Conservation (phyloP, 768 basidiomycete species). For the Boletus vinaceobasis region DNA sequence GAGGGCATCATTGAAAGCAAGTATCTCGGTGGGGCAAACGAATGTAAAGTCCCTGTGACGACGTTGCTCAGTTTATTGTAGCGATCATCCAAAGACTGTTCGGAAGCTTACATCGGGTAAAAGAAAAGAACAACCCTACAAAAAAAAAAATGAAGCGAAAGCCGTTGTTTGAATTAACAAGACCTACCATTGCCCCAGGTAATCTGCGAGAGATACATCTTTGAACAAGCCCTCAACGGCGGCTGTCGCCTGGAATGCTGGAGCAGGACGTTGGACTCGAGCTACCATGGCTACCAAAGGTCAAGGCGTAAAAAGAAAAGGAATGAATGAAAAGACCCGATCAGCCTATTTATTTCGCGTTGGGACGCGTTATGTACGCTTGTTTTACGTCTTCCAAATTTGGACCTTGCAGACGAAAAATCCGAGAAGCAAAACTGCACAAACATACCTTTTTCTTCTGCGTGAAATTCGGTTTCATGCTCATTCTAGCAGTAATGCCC, state of each 20-base stretch:
- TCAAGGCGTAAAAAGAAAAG: background rate
- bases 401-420: background rate
- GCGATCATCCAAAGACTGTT: background rate
- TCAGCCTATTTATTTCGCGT: slow-evolving; percentile 16
- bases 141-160: background rate
- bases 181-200: slow-evolving; percentile 74
- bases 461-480: background rate
- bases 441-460: background rate
- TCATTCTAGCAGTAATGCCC: background rate
- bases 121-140: slow-evolving; percentile 88
- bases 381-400: slow-evolving; percentile 18
- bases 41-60: slow-evolving; percentile 74
- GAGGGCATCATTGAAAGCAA: slow-evolving; percentile 90
- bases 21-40: slow-evolving; percentile 93
- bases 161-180: background rate
- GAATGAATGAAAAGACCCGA: background rate
- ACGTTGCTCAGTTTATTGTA: background rate
- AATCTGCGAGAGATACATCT: slow-evolving; percentile 70
- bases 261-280: slow-evolving; percentile 81
- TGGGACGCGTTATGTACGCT: slow-evolving; percentile 28
- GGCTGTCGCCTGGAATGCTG: slow-evolving; percentile 69
- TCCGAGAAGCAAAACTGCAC: too few species aligned
- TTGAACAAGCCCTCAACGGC: slow-evolving; percentile 77
- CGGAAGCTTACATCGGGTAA: slow-evolving; percentile 76
- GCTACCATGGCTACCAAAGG: slow-evolving; percentile 34